phyloP scores from a whole-genome alignment of 352 stramenopile genomes.

The Peronospora farinosa region DNA sequence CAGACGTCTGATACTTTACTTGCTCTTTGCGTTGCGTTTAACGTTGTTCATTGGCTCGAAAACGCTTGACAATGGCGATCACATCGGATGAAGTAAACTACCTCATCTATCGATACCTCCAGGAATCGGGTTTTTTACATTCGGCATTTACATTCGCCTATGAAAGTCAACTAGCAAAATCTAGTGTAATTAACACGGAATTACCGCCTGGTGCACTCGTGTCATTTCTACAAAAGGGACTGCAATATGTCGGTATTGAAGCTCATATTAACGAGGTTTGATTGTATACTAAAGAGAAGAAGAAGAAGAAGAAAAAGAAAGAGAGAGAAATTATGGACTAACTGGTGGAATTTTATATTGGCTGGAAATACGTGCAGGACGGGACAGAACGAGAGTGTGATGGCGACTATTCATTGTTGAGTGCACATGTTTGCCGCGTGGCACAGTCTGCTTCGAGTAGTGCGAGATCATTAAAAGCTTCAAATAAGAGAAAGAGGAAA shows the following conservation, averaged over 20 bases:
- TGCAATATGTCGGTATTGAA: slow-evolving; percentile 92
- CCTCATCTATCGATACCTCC: slow-evolving; percentile 96
- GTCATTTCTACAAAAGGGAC: slow-evolving; percentile 97
- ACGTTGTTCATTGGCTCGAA: too few species aligned
- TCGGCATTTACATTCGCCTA: slow-evolving; percentile 98
- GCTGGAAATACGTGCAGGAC: slow-evolving; percentile 39
- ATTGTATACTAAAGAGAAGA: not conserved
- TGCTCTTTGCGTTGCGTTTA: too few species aligned
- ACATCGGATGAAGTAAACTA: slow-evolving; percentile 97
- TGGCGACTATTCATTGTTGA: slow-evolving; percentile 89
- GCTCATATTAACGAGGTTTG: slow-evolving; percentile 84
- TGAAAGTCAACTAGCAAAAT: slow-evolving; percentile 94
- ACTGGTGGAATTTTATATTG: too few species aligned
- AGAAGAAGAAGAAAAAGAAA: not conserved
- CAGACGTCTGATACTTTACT: too few species aligned
- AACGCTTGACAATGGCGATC: slow-evolving; percentile 72
- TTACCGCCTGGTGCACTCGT: slow-evolving; percentile 95
- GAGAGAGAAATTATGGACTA: too few species aligned
- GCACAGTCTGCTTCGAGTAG: slow-evolving; percentile 71
- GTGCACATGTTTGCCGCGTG: slow-evolving; percentile 86
- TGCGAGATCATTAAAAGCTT: slow-evolving; percentile 48
- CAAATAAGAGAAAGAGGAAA: slow-evolving; percentile 84
- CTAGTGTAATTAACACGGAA: slow-evolving; percentile 87
- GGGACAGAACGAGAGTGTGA: slow-evolving; percentile 81
- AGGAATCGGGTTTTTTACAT: slow-evolving; percentile 96